A percentile compares a stretch with the other conserved stretches of the same genome.
Conservation (phyloP, 768 basidiomycete species). For the Lentinula sp. region DNA sequence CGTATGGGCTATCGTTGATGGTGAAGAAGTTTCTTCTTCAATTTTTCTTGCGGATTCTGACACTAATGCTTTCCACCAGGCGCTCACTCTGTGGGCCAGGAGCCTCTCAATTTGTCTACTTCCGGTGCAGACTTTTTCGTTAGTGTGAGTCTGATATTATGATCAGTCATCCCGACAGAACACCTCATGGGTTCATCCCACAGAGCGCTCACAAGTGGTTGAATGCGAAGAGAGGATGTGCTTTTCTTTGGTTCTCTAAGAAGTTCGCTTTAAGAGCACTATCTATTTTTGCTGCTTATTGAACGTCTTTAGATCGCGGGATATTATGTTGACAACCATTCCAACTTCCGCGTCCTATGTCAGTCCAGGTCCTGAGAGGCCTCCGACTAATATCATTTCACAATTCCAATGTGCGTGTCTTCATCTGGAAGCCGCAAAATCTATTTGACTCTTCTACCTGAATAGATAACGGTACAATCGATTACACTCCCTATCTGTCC, state of each 20-base stretch:
- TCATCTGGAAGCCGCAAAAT: background rate
- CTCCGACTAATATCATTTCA: constrained; percentile 39
- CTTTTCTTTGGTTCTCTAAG: constrained; percentile 33
- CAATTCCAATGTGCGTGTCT: constrained; percentile 27
- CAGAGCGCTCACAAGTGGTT: constrained; percentile 68
- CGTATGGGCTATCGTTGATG: constrained; percentile 50
- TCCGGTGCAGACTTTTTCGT: constrained; percentile 54
- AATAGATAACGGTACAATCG: constrained; percentile 60
- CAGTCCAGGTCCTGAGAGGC: constrained; percentile 24
- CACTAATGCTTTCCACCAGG: background rate
- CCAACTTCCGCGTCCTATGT: constrained; percentile 50
- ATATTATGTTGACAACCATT: constrained; percentile 50
- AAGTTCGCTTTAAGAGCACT: constrained; percentile 18
- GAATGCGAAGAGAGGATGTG: constrained; percentile 44
- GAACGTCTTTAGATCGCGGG: constrained; percentile 46
- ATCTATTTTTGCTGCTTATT: background rate
- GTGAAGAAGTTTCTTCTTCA: background rate
- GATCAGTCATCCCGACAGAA: constrained; percentile 1
- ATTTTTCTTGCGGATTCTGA: background rate
- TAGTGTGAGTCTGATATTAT: constrained; percentile 30
- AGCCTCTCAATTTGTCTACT: constrained; percentile 28
- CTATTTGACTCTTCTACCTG: background rate
- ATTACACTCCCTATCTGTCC: constrained; percentile 46
- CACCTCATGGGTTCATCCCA: background rate
- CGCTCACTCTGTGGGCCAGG: background rate